These are phyloP conservation scores for Gymnopilus junonius DNA, from an alignment of 768 basidiomycete genomes.

Conservation along the genomic window DNA sequence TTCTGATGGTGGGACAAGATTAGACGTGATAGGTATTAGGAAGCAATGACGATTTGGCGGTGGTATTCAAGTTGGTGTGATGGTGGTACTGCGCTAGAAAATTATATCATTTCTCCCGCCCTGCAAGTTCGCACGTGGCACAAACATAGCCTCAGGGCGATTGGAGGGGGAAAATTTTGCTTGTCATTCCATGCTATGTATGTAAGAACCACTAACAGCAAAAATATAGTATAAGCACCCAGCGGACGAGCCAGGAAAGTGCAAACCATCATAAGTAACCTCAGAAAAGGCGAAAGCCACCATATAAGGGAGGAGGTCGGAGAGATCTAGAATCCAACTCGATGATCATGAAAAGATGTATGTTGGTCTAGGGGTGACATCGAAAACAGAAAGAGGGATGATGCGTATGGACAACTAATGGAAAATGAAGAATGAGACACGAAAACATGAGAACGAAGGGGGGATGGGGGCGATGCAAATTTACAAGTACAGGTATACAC, in stretches of 20 bases:
- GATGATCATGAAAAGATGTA: not conserved
- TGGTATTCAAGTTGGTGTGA: too few relatives aligned
- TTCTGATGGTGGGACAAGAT: too few relatives aligned
- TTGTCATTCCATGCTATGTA: constrained; percentile 8
- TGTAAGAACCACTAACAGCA: not conserved
- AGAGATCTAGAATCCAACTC: constrained; percentile 1
- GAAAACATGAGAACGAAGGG: constrained; percentile 12
- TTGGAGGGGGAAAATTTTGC: not conserved
- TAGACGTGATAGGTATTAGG: too few relatives aligned
- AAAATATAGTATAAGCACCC: not conserved
- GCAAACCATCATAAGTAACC: not conserved
- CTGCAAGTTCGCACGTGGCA: not conserved
- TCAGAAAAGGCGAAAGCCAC: not conserved
- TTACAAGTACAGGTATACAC: constrained; percentile 21
- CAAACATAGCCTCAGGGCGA: not conserved
- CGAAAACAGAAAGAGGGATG: not conserved
- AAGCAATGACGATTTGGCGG: too few relatives aligned
- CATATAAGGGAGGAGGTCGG: not conserved
- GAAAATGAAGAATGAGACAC: constrained; percentile 1
- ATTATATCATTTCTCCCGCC: not conserved
- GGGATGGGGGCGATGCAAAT: constrained; percentile 9
- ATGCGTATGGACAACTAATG: not conserved
- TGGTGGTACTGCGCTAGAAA: not conserved
- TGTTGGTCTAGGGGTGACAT: constrained; percentile 8
- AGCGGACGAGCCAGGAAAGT: not conserved